A percentile compares a stretch with the other conserved stretches of the same genome.
phyloP scores from a whole-genome alignment of 805 yeast species.

The Lipomyces mesembrius region DNA sequence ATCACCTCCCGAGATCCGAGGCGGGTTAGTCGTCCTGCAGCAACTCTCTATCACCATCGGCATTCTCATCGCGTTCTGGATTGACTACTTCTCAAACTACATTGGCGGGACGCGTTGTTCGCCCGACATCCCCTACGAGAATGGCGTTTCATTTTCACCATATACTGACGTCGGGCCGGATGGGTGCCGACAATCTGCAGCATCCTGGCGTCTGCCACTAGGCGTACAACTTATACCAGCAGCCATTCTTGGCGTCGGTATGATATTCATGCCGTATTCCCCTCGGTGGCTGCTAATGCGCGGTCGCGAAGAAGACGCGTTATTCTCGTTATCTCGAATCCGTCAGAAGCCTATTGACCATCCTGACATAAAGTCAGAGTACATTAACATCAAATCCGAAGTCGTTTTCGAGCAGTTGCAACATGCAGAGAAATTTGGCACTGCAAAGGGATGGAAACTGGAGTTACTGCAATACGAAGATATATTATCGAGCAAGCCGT shows the following conservation, averaged over 20 bases:
- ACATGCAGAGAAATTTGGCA: conserved; percentile 42
- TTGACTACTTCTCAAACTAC: conserved; percentile 42
- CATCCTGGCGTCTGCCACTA: conserved; percentile 53
- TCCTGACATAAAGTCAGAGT: conserved; percentile 33
- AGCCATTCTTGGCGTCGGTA: conserved; percentile 48
- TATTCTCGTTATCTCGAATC: conserved; percentile 37
- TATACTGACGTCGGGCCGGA: not conserved
- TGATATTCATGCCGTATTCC: conserved; percentile 56
- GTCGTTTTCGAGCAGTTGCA: conserved; percentile 33
- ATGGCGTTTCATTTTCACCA: not conserved
- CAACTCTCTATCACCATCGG: conserved; percentile 44
- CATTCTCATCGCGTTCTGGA: conserved; percentile 45
- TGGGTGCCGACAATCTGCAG: conserved; percentile 36
- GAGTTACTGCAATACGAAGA: conserved; percentile 7
- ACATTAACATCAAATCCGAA: conserved; percentile 40
- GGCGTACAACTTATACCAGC: conserved; percentile 58
- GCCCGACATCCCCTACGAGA: not conserved
- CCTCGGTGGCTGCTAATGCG: conserved; percentile 52
- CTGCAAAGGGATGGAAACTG: not conserved
- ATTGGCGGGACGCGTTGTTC: conserved; percentile 47
- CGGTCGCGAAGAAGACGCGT: conserved; percentile 41
- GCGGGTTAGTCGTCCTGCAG: conserved; percentile 38
- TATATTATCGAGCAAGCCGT: conserved; percentile 7
- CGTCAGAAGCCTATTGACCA: conserved; percentile 31
- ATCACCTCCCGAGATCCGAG: conserved; percentile 41